Evolutionary conservation across 2,329 filamentous ascomycete species (phyloP).

Genomic region (Coniochaeta pulveracea): DNA sequence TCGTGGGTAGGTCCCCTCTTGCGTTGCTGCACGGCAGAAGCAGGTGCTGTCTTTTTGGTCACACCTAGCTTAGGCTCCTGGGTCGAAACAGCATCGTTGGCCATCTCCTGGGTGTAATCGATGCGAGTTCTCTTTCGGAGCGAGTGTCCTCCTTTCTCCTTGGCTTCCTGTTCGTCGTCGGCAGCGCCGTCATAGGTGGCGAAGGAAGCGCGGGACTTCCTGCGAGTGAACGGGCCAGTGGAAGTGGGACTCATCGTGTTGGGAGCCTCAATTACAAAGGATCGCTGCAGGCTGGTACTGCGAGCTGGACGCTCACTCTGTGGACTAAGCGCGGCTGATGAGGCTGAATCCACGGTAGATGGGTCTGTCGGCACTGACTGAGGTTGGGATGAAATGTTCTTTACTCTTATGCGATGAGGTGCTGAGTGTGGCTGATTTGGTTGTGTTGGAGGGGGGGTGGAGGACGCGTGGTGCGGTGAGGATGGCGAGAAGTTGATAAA

Average conservation of each 20-base stretch:
- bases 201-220: conserved; percentile 32
- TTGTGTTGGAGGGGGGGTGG: no score
- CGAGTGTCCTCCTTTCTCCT: conserved; percentile 46
- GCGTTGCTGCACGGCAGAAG: conserved; percentile 19
- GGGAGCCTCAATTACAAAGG: conserved; percentile 24
- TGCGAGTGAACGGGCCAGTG: conserved; percentile 19
- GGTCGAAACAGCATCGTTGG: conserved; percentile 19
- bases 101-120: conserved; percentile 46
- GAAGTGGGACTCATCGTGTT: conserved; percentile 12
- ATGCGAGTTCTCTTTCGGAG: conserved; percentile 44
- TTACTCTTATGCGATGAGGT: no score
- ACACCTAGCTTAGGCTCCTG: conserved; percentile 12
- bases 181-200: conserved; percentile 21
- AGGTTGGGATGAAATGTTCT: no score
- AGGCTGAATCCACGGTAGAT: neutral
- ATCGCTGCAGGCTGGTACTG: conserved; percentile 9
- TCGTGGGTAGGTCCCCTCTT: conserved; percentile 22
- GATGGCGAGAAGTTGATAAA: no score
- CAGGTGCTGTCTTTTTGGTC: conserved; percentile 7
- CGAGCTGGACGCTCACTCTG: conserved; percentile 1
- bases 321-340: neutral
- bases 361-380: conserved; percentile 1
- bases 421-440: no score
- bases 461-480: no score
- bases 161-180: conserved; percentile 30